Evolutionary conservation across 2,329 filamentous ascomycete genomes (phyloP), one percentile per base, ranked within the genome.

Genomic region (Epichloe sylvatica): DNA sequence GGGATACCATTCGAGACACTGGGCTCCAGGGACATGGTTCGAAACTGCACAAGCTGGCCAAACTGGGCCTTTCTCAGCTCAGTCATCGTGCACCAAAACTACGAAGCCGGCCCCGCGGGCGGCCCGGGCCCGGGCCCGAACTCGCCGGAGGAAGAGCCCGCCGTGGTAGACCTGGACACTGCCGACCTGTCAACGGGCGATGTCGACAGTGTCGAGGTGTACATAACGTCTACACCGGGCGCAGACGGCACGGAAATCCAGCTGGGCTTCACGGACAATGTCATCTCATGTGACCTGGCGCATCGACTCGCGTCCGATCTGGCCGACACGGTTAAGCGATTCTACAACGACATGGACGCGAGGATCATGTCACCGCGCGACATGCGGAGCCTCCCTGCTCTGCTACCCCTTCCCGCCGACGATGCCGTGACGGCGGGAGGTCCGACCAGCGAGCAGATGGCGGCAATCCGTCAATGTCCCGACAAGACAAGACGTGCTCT

Each of bases 141-240:
- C 9, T 30, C 25, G 25, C 1, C 25, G 25, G 25, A 4, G 7
- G 47, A 34, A 11, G 21, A 39, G 13, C 45, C 35, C 8, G 6
- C 6, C 0, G 23, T 45, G 1, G 47, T 45, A 4, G 47, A 49
- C n/a, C 13, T 49, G 9, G 47, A 49, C 41, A 38, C n/a, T 17
- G 47, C 47, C 3, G 47, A 49, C 25, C 34, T 49, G 35, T 49
- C 47, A 11, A 39, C 47, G n/a, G 47, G 41, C 34, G 47, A 45
- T n/a, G 11, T 49, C 8, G 47, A 49, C 35, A 49, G 35, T 3
- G 47, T 49, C n/a, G 34, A 49, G 35, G 47, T 49, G 4, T 49
- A 45, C 41, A 45, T 49, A 5, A 49, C 47, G 3, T 49, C 47
- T 3, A 49, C 47, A n/a, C 47, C 47, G 17, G 35, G 41, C 23